Percentiles rank a stretch among this genome's conserved stretches.
Conservation (phyloP, 495 filamentous ascomycete genomes). For the Tuber aestivum region DNA sequence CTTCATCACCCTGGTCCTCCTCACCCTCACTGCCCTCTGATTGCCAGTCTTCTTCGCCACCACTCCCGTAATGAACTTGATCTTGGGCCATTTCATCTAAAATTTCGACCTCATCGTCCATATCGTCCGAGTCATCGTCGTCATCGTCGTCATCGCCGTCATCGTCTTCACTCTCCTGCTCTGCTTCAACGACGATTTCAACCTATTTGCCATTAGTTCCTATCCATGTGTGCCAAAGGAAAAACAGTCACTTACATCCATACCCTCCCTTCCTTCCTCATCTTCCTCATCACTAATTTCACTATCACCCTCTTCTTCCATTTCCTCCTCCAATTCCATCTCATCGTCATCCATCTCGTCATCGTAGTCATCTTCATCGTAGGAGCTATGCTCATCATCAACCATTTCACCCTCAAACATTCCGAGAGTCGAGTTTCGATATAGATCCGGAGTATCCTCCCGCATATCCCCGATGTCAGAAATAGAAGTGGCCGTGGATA, state of each 20-base stretch:
- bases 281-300: conserved; percentile 90
- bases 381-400: conserved; percentile 63
- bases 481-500: conserved; percentile 80
- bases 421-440: conserved; percentile 89
- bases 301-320: conserved; percentile 59
- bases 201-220: conserved; percentile 58
- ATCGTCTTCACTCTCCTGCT: conserved; percentile 55
- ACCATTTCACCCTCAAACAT: conserved; percentile 92
- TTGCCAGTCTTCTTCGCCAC: conserved; percentile 51
- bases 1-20: conserved; percentile 45
- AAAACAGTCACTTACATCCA: conserved; percentile 52
- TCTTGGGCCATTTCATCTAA: conserved; percentile 54
- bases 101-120: conserved; percentile 54
- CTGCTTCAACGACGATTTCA: conserved; percentile 77
- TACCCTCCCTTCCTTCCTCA: conserved; percentile 63
- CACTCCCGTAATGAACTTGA: conserved; percentile 54
- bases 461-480: conserved; percentile 82
- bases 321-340: conserved; percentile 65
- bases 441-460: conserved; percentile 95
- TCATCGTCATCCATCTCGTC: conserved; percentile 60
- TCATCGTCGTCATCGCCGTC: conserved; percentile 61
- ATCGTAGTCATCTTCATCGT: conserved; percentile 84
- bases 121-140: conserved; percentile 58
- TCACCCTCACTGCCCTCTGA: conserved; percentile 47
- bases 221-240: not conserved